A percentile compares a stretch with the other conserved stretches of the same genome.
Evolutionary conservation across 306 rosid genomes (phyloP).

Genomic region (Sesbania bispinosa): DNA sequence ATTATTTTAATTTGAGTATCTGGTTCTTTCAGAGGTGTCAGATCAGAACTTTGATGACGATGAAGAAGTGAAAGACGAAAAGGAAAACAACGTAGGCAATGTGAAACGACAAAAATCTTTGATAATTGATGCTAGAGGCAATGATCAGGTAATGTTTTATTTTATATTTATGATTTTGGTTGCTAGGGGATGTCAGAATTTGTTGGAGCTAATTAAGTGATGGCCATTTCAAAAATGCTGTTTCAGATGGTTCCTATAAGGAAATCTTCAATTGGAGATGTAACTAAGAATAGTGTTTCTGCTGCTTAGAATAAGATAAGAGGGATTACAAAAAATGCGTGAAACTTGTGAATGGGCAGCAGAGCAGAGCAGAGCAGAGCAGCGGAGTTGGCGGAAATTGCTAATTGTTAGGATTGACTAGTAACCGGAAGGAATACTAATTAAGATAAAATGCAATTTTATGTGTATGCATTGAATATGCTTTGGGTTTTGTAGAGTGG

Average conservation of each 20-base stretch:
- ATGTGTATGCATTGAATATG: neutral
- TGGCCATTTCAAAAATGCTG: neutral
- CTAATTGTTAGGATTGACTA: conserved; percentile 9
- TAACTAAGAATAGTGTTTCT: conserved; percentile 24
- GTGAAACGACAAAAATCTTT: conserved; percentile 34
- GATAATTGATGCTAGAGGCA: conserved; percentile 15
- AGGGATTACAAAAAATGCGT: neutral
- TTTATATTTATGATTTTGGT: neutral
- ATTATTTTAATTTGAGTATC: neutral
- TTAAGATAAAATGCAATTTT: neutral
- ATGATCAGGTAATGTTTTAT: conserved; percentile 47
- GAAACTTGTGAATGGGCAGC: neutral
- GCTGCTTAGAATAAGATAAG: conserved; percentile 24
- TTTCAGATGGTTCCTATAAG: conserved; percentile 42
- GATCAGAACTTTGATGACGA: conserved; percentile 76
- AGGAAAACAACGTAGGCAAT: neutral
- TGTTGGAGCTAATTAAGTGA: neutral
- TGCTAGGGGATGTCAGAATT: neutral
- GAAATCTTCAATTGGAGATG: conserved; percentile 29
- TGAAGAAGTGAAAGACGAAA: conserved; percentile 38
- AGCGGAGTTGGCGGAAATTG: neutral
- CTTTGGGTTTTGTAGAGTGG: neutral
- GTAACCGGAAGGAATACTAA: neutral
- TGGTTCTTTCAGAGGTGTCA: conserved; percentile 53
- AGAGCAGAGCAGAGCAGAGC: too few species aligned